Percentiles rank a stretch among this genome's conserved stretches.
These are phyloP conservation scores for Vigna nakashimae DNA, from an alignment of 306 rosid species.

Conservation along the genomic window DNA sequence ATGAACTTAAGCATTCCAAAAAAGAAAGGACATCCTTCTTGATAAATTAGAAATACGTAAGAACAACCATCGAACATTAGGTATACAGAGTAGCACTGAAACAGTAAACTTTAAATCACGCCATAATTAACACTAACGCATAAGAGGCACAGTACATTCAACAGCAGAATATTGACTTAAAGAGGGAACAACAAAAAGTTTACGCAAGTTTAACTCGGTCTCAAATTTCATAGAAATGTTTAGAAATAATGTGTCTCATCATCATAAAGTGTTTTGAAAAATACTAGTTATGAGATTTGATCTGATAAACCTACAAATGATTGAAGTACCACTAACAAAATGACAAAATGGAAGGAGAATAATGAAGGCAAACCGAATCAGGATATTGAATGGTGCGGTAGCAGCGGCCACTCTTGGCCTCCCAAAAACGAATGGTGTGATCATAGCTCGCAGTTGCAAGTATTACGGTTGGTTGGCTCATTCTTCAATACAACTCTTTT, in stretches of 20 bases:
- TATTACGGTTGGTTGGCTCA: constrained; percentile 91
- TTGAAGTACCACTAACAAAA: constrained; percentile 17
- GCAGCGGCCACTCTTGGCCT: constrained; percentile 98
- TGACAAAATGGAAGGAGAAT: neutral
- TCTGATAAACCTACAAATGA: neutral
- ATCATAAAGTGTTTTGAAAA: neutral
- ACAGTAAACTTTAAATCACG: neutral
- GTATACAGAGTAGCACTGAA: constrained; percentile 16
- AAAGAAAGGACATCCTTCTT: constrained; percentile 1
- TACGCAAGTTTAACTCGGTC: constrained; percentile 5
- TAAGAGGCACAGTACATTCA: neutral
- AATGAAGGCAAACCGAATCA: constrained; percentile 72
- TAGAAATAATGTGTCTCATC: neutral
- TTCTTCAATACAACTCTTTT: constrained; percentile 42
- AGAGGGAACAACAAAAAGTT: neutral
- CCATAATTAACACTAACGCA: neutral
- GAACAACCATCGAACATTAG: constrained; percentile 9
- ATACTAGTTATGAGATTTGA: neutral
- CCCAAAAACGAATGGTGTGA: constrained; percentile 98
- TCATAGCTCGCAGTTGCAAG: constrained; percentile 99
- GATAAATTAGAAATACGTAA: constrained; percentile 7
- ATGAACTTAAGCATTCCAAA: constrained; percentile 21
- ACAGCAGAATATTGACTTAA: neutral
- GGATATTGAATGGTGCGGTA: constrained; percentile 94
- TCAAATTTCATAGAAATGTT: constrained; percentile 10